phyloP scores from a whole-genome alignment of 495 filamentous ascomycete genomes.

The Tuber aestivum region DNA sequence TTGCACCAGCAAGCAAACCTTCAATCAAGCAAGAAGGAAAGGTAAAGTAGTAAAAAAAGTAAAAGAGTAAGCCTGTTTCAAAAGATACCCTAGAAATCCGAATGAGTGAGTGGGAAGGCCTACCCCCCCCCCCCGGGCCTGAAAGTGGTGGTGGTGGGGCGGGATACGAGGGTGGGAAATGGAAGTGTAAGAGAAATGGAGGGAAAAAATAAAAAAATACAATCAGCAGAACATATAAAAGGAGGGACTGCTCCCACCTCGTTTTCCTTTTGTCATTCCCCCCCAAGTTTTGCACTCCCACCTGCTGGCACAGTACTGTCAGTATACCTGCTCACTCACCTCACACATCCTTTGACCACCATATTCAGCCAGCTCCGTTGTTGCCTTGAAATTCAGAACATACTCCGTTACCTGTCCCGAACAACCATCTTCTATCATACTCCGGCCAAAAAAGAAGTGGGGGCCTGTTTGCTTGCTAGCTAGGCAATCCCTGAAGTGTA shows the following conservation, averaged over 20 bases:
- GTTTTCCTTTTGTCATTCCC: neutral
- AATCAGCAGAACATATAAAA: neutral
- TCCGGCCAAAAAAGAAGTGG: neutral
- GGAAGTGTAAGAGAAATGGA: neutral
- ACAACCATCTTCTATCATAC: neutral
- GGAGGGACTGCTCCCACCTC: neutral
- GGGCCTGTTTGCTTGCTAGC: neutral
- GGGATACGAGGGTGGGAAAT: neutral
- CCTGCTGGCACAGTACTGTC: neutral
- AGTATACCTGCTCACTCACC: neutral
- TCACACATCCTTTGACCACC: neutral
- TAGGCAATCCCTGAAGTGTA: neutral
- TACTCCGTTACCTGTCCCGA: neutral
- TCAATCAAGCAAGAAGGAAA: neutral
- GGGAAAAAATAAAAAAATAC: neutral
- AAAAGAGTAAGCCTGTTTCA: slow-evolving; percentile 5
- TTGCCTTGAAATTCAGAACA: neutral
- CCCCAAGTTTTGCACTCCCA: neutral
- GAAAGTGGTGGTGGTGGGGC: neutral
- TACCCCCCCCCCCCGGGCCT: neutral
- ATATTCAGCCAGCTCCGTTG: neutral
- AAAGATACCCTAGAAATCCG: neutral
- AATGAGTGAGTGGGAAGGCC: neutral
- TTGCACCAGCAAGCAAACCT: neutral
- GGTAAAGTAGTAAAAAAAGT: neutral